Conservation (phyloP, 2,329 filamentous ascomycete genomes). For the Lojkania enalia region DNA sequence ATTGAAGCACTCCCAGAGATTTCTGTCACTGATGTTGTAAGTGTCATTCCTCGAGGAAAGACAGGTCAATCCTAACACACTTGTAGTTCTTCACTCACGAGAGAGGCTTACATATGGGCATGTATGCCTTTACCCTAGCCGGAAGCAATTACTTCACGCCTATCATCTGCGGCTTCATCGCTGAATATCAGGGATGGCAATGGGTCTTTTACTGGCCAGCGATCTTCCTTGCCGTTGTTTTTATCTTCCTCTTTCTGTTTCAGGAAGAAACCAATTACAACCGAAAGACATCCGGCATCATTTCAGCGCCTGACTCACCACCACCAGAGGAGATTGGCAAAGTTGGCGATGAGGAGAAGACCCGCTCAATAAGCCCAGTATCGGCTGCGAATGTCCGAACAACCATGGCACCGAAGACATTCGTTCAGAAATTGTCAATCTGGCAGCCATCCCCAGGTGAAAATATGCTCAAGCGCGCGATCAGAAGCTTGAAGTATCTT, state of each 20-base stretch:
- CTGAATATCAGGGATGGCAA: constrained; percentile 53
- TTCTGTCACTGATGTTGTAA: constrained; percentile 4
- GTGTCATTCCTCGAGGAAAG: not conserved
- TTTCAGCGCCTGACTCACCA: constrained; percentile 3
- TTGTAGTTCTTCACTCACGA: constrained; percentile 51
- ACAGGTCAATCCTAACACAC: not conserved
- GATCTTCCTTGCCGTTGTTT: constrained; percentile 54
- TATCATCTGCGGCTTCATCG: constrained; percentile 55
- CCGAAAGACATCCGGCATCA: constrained; percentile 35
- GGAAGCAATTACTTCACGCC: constrained; percentile 54
- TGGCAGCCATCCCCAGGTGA: constrained; percentile 25
- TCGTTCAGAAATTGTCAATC: constrained; percentile 23
- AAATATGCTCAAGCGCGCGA: constrained; percentile 24
- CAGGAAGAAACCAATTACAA: constrained; percentile 64
- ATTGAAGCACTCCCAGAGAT: not conserved
- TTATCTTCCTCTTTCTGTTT: constrained; percentile 59
- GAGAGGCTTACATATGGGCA: constrained; percentile 47
- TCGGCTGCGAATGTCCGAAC: constrained; percentile 17
- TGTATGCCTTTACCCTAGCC: constrained; percentile 51
- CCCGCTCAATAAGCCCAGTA: constrained; percentile 5
- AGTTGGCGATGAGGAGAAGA: constrained; percentile 11
- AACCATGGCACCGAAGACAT: constrained; percentile 17
- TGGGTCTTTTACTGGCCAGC: constrained; percentile 58
- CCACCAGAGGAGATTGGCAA: not conserved
- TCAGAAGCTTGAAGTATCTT: constrained; percentile 27